Conservation (phyloP, 208 protist genomes). For the Phytomonas francai region DNA sequence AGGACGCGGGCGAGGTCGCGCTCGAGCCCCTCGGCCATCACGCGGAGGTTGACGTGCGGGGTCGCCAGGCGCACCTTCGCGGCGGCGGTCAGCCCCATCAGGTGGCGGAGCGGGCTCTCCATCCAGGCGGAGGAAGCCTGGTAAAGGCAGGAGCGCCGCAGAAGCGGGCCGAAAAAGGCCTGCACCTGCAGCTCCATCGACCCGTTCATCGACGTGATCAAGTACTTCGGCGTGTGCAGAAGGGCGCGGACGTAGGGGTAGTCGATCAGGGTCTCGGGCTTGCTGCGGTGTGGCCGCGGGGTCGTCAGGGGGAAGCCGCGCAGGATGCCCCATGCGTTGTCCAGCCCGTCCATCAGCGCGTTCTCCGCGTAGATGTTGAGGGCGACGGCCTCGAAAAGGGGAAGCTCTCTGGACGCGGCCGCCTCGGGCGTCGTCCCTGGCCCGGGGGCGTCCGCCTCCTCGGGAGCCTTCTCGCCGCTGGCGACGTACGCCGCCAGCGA, state of each 20-base stretch:
- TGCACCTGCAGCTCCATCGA: constrained; percentile 32
- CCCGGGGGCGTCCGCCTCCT: constrained; percentile 11
- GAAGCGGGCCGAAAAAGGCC: constrained; percentile 35
- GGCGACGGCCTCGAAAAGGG: constrained; percentile 47
- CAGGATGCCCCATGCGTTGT: constrained; percentile 41
- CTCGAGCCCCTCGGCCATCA: constrained; percentile 35
- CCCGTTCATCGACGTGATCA: constrained; percentile 25
- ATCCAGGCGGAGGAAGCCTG: background rate
- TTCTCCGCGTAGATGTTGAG: constrained; percentile 55
- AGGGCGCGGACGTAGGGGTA: constrained; percentile 54
- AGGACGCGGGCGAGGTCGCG: constrained; percentile 38
- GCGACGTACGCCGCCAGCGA: constrained; percentile 50
- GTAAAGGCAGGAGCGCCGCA: constrained; percentile 10
- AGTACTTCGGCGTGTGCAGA: constrained; percentile 34
- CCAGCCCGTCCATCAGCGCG: constrained; percentile 44
- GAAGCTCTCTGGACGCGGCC: constrained; percentile 10
- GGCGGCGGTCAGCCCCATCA: constrained; percentile 19
- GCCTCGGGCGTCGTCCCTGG: background rate
- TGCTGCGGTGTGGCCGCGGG: constrained; percentile 40
- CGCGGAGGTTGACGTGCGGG: constrained; percentile 59
- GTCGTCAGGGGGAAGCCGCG: constrained; percentile 23
- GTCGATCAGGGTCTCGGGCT: constrained; percentile 34
- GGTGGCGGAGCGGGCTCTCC: constrained; percentile 10
- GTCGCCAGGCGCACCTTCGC: constrained; percentile 28
- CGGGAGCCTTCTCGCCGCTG: constrained; percentile 22